phyloP scores from a whole-genome alignment of 768 basidiomycete genomes.

The Mycena epipterygia region DNA sequence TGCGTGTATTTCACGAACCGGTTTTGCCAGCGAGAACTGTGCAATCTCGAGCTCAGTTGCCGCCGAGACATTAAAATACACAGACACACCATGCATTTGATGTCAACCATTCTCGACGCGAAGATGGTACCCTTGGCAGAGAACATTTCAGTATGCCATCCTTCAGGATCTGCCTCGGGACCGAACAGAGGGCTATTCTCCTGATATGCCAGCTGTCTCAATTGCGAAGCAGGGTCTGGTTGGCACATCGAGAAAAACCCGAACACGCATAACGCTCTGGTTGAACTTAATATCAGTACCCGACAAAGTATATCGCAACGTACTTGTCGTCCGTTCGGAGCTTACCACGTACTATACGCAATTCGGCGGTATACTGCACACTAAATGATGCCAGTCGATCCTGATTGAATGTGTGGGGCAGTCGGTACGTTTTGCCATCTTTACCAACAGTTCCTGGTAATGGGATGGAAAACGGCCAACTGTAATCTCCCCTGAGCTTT shows the following conservation, averaged over 20 bases:
- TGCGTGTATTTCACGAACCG: constrained; percentile 19
- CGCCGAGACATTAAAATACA: background rate
- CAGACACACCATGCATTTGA: constrained; percentile 25
- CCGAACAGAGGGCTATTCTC: constrained; percentile 32
- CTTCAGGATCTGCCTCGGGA: constrained; percentile 30
- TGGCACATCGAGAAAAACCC: constrained; percentile 35
- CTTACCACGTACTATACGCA: constrained; percentile 33
- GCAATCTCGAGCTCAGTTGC: background rate
- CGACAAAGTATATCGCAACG: background rate
- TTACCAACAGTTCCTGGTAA: constrained; percentile 11
- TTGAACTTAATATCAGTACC: background rate
- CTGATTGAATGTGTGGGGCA: constrained; percentile 32
- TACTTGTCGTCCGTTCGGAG: constrained; percentile 32
- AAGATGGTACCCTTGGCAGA: constrained; percentile 28
- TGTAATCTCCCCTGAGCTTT: constrained; percentile 33
- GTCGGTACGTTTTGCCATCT: constrained; percentile 19
- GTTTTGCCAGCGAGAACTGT: constrained; percentile 33
- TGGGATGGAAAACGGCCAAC: constrained; percentile 26
- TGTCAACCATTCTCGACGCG: constrained; percentile 28
- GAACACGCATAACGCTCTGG: constrained; percentile 23
- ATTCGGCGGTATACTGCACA: constrained; percentile 23
- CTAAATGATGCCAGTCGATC: constrained; percentile 24
- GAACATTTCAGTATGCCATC: constrained; percentile 19
- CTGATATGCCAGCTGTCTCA: constrained; percentile 34
- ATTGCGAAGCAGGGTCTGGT: constrained; percentile 19